Evolutionary conservation across 139 green algal genomes (phyloP), one percentile per base, ranked within the genome.

Genomic region (Auxenochlorella pyrenoidosa): DNA sequence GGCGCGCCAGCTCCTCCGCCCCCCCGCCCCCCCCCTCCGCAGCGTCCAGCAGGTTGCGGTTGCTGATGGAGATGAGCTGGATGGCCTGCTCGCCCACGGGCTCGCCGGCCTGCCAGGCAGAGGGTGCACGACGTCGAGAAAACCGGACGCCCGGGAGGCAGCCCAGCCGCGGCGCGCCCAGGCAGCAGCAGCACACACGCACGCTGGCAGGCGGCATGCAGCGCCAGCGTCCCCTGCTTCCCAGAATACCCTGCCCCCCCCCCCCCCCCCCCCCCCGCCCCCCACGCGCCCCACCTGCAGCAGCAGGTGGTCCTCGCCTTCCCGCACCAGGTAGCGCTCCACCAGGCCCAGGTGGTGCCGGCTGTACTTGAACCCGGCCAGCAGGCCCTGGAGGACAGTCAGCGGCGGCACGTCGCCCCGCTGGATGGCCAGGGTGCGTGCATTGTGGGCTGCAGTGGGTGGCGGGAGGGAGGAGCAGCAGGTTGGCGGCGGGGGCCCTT

Each of bases 1-100:
- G 80, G 26, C 40, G 58, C 41, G 60, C 59, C 80, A 85, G 41
- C 80, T 85, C 80, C 34, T 13, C 40, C 63, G 26, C 22, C n/a
- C 80, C 80, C 15, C 40, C 3, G 40, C 32, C 38, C 38, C 32
- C 34, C 63, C 63, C 77, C 6, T 41, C 43, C 0, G 60, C 4
- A 22, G 30, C 63, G 22, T 38, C 63, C 28, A 85, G 30, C 1
- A 32, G 60, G 80, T 76, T 60, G 59, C 38, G 24, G n/a, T 16
- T 36, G 63, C 34, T 60, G 63, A 85, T 34, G 16, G 51, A 83
- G 34, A 60, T 6, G 54, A 66, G 24, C 26, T 32, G 59, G 60
- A 76, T 77, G 63, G 32, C 12, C 30, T 38, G 80, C 54, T 47
- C 51, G 47, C 24, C 47, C 19, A 32, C 28, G 51, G 47, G 47